Percentiles rank a stretch among this genome's conserved stretches.
These are phyloP conservation scores for Suillus bovinus DNA, from an alignment of 768 basidiomycete genomes.

Conservation along the genomic window DNA sequence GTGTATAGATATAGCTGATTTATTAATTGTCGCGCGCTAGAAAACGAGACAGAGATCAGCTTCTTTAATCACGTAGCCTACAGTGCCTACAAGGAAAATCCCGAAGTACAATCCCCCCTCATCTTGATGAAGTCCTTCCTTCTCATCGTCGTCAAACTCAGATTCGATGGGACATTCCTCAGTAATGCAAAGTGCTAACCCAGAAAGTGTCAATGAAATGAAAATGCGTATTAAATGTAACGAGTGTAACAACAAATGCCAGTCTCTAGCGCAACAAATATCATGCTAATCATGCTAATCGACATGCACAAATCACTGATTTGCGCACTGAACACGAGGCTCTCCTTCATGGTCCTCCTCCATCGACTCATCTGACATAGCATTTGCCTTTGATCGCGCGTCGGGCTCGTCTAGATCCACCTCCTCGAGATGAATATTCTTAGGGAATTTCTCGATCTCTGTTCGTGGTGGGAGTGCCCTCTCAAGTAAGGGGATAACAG, in stretches of 20 bases:
- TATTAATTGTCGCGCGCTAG: constrained; percentile 38
- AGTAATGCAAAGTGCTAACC: constrained; percentile 9
- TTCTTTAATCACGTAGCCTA: constrained; percentile 84
- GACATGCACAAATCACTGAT: constrained; percentile 54
- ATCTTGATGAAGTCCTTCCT: neutral
- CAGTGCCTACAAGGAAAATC: constrained; percentile 78
- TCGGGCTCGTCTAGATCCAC: constrained; percentile 81
- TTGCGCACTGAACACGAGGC: constrained; percentile 94
- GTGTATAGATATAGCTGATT: neutral
- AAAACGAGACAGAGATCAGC: constrained; percentile 95
- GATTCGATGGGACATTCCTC: constrained; percentile 30
- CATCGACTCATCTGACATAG: constrained; percentile 77
- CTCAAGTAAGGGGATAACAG: constrained; percentile 73
- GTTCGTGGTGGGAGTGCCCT: constrained; percentile 80
- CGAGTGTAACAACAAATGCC: constrained; percentile 29
- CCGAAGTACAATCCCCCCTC: constrained; percentile 53
- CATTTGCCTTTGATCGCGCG: constrained; percentile 46
- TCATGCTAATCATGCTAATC: constrained; percentile 6
- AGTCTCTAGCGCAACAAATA: constrained; percentile 29
- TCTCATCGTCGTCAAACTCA: constrained; percentile 7
- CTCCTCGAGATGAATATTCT: constrained; percentile 75
- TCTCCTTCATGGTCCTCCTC: constrained; percentile 88
- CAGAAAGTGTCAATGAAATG: constrained; percentile 13
- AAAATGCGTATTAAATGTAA: constrained; percentile 29
- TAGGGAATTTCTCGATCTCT: constrained; percentile 64